A percentile compares a stretch with the other conserved stretches of the same genome.
phyloP scores from a whole-genome alignment of 345 rosid species.

The Cardamine occulta region DNA sequence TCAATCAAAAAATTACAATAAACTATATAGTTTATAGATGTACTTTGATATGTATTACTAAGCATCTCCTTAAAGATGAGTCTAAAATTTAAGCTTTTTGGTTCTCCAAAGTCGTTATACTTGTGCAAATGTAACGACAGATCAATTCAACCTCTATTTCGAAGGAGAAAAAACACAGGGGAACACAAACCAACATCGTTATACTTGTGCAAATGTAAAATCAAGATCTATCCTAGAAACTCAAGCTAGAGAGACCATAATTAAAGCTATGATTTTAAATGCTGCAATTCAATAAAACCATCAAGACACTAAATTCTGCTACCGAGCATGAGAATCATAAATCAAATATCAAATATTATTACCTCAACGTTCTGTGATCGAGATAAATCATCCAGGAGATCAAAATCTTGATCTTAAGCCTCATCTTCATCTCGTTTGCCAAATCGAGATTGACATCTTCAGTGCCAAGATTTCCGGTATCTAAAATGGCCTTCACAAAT shows the following conservation, averaged over 20 bases:
- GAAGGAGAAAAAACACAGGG: conserved; percentile 22
- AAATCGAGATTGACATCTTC: too few species aligned
- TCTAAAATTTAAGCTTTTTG: conserved; percentile 5
- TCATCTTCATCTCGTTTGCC: too few species aligned
- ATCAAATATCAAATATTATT: too few species aligned
- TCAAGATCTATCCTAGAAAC: conserved; percentile 7
- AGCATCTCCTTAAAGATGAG: conserved; percentile 14
- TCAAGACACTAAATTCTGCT: neutral
- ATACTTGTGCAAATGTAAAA: conserved; percentile 10
- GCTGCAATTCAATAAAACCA: conserved; percentile 8
- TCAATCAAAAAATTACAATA: conserved; percentile 11
- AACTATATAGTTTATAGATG: conserved; percentile 1
- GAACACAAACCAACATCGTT: conserved; percentile 25
- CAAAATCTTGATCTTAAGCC: too few species aligned
- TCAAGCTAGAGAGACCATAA: conserved; percentile 12
- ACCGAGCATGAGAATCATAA: too few species aligned
- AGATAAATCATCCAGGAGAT: too few species aligned
- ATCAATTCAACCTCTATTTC: conserved; percentile 10
- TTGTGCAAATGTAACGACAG: too few species aligned
- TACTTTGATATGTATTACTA: neutral
- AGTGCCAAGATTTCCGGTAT: too few species aligned
- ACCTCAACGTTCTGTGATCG: too few species aligned
- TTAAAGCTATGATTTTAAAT: neutral
- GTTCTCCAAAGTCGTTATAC: neutral
- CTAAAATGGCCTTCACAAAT: too few species aligned